phyloP scores from a whole-genome alignment of 1,139 yeast species.

The Geotrichum carabidarum region DNA sequence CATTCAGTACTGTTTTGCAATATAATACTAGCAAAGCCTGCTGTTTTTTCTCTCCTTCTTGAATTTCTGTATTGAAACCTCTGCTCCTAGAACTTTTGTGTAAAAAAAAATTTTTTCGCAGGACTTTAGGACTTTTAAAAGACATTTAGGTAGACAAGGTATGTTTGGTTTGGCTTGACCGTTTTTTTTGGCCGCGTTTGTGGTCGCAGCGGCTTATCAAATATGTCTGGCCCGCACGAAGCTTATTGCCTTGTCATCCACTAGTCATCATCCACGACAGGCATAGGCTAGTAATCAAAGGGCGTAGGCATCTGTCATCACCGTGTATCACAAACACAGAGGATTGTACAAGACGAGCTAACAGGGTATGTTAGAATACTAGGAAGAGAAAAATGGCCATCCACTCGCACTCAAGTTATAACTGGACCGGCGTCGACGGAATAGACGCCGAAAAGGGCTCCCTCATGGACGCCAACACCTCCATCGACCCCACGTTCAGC shows the following conservation, averaged over 20 bases:
- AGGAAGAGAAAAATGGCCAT: neutral
- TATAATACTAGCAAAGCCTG: conserved; percentile 1
- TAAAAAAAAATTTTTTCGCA: no score
- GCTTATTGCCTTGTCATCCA: conserved; percentile 4
- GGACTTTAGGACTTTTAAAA: no score
- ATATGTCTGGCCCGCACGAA: neutral
- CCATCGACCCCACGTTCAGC: conserved; percentile 18
- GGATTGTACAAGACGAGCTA: no score
- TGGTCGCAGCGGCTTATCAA: neutral
- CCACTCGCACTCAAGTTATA: conserved; percentile 9
- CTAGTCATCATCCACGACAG: neutral
- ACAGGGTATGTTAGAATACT: neutral
- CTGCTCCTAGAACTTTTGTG: neutral
- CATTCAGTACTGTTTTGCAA: no score
- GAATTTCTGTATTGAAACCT: neutral
- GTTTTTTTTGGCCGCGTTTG: neutral
- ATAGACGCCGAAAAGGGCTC: conserved; percentile 14
- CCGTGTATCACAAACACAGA: no score
- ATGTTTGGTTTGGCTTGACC: neutral
- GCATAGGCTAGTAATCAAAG: neutral
- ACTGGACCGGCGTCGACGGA: conserved; percentile 16
- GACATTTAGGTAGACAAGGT: no score
- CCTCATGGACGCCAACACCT: conserved; percentile 8
- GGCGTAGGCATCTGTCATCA: no score
- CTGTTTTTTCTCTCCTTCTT: neutral